A percentile compares a stretch with the other conserved stretches of the same genome.
These are phyloP conservation scores for Arthrobotrys entomopaga DNA, from an alignment of 2,329 filamentous ascomycete genomes.

Conservation along the genomic window DNA sequence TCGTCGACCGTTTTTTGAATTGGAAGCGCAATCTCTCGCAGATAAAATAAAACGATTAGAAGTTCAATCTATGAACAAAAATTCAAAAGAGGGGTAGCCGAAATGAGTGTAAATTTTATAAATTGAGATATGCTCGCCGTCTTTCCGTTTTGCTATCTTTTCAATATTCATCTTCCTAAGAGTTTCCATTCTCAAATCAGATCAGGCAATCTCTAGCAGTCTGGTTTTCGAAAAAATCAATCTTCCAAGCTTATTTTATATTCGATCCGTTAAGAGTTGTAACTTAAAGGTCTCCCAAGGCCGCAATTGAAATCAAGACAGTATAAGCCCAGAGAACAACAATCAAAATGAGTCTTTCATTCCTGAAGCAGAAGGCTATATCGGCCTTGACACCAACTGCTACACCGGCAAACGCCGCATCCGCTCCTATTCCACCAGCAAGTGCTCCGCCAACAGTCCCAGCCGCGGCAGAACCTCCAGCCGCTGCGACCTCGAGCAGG, in stretches of 20 bases:
- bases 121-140: slow-evolving; percentile 10
- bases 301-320: slow-evolving; percentile 20
- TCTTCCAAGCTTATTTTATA: background rate
- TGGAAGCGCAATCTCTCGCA: slow-evolving; percentile 8
- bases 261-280: no score
- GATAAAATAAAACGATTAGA: background rate
- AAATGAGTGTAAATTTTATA: slow-evolving; percentile 19
- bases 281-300: background rate
- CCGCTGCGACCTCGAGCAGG: slow-evolving; percentile 12
- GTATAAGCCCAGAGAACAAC: slow-evolving; percentile 5
- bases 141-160: slow-evolving; percentile 6
- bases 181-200: slow-evolving; percentile 6
- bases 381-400: slow-evolving; percentile 58
- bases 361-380: slow-evolving; percentile 26
- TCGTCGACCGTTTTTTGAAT: slow-evolving; percentile 7
- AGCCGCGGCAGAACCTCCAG: background rate
- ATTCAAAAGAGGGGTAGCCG: slow-evolving; percentile 10
- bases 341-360: slow-evolving; percentile 29
- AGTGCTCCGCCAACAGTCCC: slow-evolving; percentile 14
- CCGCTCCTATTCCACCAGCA: slow-evolving; percentile 30
- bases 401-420: slow-evolving; percentile 9
- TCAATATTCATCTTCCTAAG: slow-evolving; percentile 17
- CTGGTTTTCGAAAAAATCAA: no score
- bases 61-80: slow-evolving; percentile 9
- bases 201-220: no score